A percentile compares a stretch with the other conserved stretches of the same genome.
phyloP scores from a whole-genome alignment of 208 protist genomes.

The Acanthamoeba sp. region DNA sequence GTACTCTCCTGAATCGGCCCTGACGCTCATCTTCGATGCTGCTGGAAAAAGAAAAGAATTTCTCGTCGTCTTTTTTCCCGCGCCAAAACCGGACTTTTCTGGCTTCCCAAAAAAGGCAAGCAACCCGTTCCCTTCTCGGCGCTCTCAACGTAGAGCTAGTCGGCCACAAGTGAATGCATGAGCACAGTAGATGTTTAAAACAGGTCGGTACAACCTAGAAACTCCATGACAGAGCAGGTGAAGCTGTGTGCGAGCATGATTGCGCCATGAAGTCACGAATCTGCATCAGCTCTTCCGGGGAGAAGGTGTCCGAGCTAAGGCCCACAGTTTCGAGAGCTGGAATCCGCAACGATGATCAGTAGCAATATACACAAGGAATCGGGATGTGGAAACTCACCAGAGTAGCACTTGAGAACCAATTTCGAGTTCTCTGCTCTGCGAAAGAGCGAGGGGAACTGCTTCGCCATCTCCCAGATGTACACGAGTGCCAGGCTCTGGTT shows the following conservation, averaged over 20 bases:
- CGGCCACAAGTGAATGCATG: no score
- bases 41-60: neutral
- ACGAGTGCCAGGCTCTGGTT: slow-evolving; percentile 17
- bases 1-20: slow-evolving; percentile 39
- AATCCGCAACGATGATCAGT: no score
- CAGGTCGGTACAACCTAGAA: neutral
- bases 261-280: neutral
- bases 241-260: neutral
- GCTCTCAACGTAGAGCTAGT: no score
- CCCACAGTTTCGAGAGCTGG: neutral
- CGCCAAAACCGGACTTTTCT: no score
- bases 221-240: neutral
- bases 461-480: neutral
- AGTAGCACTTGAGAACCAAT: neutral
- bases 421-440: neutral
- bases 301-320: slow-evolving; percentile 18
- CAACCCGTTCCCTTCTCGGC: no score
- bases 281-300: neutral
- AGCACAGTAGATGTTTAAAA: no score
- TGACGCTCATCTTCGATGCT: slow-evolving; percentile 8
- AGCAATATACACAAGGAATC: neutral
- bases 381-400: neutral
- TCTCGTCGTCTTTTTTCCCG: neutral
- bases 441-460: slow-evolving; percentile 33
- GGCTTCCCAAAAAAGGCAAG: no score